These are phyloP conservation scores for Beauveria medogensis DNA, from an alignment of 2,329 filamentous ascomycete species.

Conservation along the genomic window DNA sequence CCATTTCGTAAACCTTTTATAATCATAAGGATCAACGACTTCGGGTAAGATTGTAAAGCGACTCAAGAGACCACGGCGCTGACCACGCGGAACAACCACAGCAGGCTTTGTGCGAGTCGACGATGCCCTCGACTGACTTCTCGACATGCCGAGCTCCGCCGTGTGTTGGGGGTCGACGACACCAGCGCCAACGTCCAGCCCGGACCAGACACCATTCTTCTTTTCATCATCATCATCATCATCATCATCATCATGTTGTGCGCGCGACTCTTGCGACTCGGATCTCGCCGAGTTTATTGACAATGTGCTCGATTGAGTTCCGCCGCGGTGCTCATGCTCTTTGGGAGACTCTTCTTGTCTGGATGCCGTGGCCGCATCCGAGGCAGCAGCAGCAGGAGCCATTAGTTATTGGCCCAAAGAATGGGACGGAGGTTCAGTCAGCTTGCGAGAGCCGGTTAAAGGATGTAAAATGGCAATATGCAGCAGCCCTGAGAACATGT, in stretches of 20 bases:
- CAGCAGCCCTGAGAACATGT: neutral
- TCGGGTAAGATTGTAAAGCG: slow-evolving; percentile 68
- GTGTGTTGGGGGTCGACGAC: neutral
- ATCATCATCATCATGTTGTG: neutral
- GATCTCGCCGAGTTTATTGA: neutral
- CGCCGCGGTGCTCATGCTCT: neutral
- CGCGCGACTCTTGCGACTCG: neutral
- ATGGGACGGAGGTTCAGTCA: neutral
- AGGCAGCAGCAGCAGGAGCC: neutral
- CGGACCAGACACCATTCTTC: neutral
- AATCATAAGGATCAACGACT: slow-evolving; percentile 67
- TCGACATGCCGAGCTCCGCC: neutral
- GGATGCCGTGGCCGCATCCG: neutral
- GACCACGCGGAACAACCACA: slow-evolving; percentile 34
- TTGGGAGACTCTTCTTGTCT: neutral
- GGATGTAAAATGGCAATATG: neutral
- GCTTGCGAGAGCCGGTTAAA: neutral
- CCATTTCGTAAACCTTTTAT: slow-evolving; percentile 72
- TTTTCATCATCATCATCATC: neutral
- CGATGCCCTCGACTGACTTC: slow-evolving; percentile 5
- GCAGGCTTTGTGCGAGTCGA: slow-evolving; percentile 2
- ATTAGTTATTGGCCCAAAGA: neutral
- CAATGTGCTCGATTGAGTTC: neutral
- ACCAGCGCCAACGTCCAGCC: neutral
- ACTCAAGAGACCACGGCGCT: slow-evolving; percentile 64